Evolutionary conservation across 2,329 filamentous ascomycete genomes (phyloP).

Genomic region (Elsinoe necatrix): DNA sequence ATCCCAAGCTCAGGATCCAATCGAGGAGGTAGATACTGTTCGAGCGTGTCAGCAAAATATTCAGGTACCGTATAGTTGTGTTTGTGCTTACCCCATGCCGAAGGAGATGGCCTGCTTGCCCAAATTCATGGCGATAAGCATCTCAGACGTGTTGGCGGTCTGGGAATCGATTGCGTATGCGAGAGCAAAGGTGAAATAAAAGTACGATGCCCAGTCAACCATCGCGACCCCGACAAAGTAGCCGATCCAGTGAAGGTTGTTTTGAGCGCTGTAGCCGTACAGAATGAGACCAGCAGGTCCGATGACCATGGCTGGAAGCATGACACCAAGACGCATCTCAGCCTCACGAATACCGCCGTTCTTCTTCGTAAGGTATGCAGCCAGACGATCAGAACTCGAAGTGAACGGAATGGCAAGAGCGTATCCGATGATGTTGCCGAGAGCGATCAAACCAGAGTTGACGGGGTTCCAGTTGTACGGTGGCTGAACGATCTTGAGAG

Average conservation of each 20-base stretch:
- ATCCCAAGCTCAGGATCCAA: constrained; percentile 29
- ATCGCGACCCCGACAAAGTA: constrained; percentile 33
- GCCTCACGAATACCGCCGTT: constrained; percentile 26
- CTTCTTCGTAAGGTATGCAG: constrained; percentile 25
- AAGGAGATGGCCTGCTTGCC: constrained; percentile 33
- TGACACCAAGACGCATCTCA: constrained; percentile 28
- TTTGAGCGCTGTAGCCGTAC: constrained; percentile 30
- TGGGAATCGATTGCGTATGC: constrained; percentile 55
- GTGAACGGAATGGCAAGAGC: constrained; percentile 29
- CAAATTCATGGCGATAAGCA: constrained; percentile 43
- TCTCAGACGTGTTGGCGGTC: constrained; percentile 51
- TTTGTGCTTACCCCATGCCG: constrained; percentile 23
- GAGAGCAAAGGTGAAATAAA: constrained; percentile 43
- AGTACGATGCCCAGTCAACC: constrained; percentile 29
- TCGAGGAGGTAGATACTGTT: constrained; percentile 30
- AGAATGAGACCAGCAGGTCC: constrained; percentile 30
- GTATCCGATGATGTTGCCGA: constrained; percentile 32
- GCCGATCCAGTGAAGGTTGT: constrained; percentile 30
- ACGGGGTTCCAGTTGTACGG: constrained; percentile 29
- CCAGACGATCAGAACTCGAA: constrained; percentile 25
- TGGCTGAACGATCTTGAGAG: constrained; percentile 28
- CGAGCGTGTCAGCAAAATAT: constrained; percentile 5
- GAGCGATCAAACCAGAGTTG: constrained; percentile 27
- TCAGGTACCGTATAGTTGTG: not conserved
- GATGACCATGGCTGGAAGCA: constrained; percentile 30